Conservation (phyloP, 441 rosid species). For the Biscutella auriculata region DNA sequence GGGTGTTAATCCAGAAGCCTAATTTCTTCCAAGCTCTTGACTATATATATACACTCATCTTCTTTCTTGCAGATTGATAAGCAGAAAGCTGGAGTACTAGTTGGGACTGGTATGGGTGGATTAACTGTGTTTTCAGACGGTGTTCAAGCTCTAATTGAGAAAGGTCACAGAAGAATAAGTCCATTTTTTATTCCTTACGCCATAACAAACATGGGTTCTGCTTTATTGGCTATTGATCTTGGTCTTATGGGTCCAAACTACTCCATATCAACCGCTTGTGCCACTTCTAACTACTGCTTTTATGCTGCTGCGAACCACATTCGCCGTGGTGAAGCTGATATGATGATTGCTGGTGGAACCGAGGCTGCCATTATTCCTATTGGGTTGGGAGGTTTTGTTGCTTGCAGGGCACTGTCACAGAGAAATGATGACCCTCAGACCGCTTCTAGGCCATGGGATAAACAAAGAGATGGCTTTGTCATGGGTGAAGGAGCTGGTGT, state of each 20-base stretch:
- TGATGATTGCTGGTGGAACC: conserved; percentile 97
- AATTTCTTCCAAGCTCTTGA: too few relatives aligned
- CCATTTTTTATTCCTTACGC: conserved; percentile 94
- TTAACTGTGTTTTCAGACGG: conserved; percentile 83
- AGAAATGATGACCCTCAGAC: conserved; percentile 90
- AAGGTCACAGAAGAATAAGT: conserved; percentile 71
- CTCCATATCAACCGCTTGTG: conserved; percentile 95
- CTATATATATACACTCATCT: too few relatives aligned
- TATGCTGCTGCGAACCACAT: conserved; percentile 96
- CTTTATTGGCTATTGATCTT: conserved; percentile 76
- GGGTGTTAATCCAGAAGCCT: too few relatives aligned
- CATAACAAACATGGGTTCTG: conserved; percentile 91
- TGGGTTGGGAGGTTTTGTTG: conserved; percentile 93
- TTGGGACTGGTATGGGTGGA: conserved; percentile 98
- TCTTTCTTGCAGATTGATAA: conserved; percentile 63
- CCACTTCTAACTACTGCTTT: conserved; percentile 92
- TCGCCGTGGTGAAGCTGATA: conserved; percentile 90
- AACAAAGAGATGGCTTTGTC: conserved; percentile 84
- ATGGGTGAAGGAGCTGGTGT: conserved; percentile 99
- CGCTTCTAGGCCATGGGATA: conserved; percentile 98
- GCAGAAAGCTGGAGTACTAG: conserved; percentile 72
- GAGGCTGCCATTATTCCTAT: conserved; percentile 95
- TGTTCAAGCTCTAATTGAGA: conserved; percentile 67
- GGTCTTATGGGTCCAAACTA: conserved; percentile 98
- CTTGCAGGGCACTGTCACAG: conserved; percentile 93